A percentile compares a stretch with the other conserved stretches of the same genome.
Evolutionary conservation across 768 basidiomycete species (phyloP).

Genomic region (Mrakia blollopis): DNA sequence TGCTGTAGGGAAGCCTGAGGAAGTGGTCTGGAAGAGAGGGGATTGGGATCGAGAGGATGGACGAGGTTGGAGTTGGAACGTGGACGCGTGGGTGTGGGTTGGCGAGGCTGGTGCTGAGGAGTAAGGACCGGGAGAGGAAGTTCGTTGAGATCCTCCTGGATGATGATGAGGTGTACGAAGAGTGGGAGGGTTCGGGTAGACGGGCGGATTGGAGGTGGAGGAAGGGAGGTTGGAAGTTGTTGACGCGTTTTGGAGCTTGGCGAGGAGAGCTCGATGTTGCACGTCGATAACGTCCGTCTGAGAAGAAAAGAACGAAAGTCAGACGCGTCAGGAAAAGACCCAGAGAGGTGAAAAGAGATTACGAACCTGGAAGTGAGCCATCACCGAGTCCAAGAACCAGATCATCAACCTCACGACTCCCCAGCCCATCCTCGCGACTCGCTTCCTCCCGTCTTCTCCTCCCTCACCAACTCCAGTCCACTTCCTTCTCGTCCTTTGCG

Average conservation of each 20-base stretch:
- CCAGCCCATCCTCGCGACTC: conserved; percentile 74
- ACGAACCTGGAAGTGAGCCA: conserved; percentile 61
- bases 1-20: neutral
- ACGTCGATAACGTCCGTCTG: conserved; percentile 82
- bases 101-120: conserved; percentile 4
- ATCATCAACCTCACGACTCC: conserved; percentile 80
- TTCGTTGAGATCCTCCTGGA: neutral
- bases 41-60: conserved; percentile 4
- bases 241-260: conserved; percentile 17
- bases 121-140: neutral
- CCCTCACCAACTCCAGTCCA: conserved; percentile 88
- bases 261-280: conserved; percentile 53
- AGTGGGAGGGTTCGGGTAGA: neutral
- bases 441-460: conserved; percentile 55
- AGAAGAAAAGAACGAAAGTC: neutral
- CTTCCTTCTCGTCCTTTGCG: conserved; percentile 72
- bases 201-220: neutral
- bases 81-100: neutral
- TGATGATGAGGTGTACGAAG: neutral
- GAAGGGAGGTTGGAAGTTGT: neutral
- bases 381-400: conserved; percentile 80
- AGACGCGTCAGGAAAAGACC: neutral
- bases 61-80: neutral
- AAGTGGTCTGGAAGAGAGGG: neutral
- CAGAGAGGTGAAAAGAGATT: neutral